Conservation (phyloP, 208 protist species). For the Wallacemonas rigidus region DNA sequence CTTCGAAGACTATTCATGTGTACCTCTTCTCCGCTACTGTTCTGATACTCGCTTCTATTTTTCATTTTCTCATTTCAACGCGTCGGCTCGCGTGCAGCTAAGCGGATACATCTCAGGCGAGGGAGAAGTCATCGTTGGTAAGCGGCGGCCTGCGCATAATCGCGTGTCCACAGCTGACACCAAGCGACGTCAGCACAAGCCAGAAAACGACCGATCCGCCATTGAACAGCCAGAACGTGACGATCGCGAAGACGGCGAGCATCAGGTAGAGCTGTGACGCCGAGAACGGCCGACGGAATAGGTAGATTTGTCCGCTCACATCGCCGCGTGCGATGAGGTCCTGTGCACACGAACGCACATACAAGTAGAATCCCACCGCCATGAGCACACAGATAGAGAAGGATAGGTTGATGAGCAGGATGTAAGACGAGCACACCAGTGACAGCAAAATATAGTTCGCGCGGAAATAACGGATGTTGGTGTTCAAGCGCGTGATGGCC, state of each 20-base stretch:
- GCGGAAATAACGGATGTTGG: conserved; percentile 85
- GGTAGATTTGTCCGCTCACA: conserved; percentile 32
- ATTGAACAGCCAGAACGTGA: conserved; percentile 78
- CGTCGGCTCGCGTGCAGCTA: no score
- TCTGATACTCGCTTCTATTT: no score
- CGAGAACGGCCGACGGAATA: conserved; percentile 32
- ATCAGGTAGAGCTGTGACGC: conserved; percentile 69
- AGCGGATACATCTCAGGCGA: conserved; percentile 31
- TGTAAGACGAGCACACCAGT: conserved; percentile 71
- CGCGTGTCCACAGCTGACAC: conserved; percentile 58
- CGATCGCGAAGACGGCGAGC: conserved; percentile 49
- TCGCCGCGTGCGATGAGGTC: conserved; percentile 22
- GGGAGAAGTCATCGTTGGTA: conserved; percentile 55
- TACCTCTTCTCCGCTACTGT: no score
- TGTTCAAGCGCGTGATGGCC: conserved; percentile 59
- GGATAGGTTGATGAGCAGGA: conserved; percentile 76
- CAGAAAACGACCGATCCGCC: conserved; percentile 88
- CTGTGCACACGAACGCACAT: conserved; percentile 34
- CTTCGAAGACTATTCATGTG: no score
- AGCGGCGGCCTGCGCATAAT: conserved; percentile 55
- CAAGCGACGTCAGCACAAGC: conserved; percentile 70
- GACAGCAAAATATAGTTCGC: conserved; percentile 89
- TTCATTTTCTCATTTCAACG: no score
- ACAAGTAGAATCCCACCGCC: conserved; percentile 43
- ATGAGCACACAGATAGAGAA: conserved; percentile 72